These are phyloP conservation scores for Fusarium sp. DNA, from an alignment of 2,329 filamentous ascomycete genomes.

Conservation along the genomic window DNA sequence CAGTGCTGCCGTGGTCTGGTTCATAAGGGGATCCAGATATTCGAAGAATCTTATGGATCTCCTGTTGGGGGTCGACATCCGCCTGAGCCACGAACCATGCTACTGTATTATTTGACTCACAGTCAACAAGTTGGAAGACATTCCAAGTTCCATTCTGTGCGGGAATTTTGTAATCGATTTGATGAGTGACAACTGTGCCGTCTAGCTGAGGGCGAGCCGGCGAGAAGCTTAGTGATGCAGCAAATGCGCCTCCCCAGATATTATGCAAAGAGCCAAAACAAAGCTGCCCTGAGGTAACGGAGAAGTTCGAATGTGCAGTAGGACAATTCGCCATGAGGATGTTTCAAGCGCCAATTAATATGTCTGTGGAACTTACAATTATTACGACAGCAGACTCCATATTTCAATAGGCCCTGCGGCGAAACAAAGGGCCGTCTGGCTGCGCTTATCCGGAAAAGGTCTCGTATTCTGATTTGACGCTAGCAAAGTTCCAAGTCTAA, in stretches of 20 bases:
- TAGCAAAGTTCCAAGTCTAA: too few species aligned
- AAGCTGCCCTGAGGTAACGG: background rate
- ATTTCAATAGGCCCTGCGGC: background rate
- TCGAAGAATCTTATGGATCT: background rate
- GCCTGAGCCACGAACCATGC: background rate
- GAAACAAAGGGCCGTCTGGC: background rate
- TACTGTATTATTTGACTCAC: background rate
- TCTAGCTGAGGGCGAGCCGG: background rate
- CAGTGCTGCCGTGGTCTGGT: background rate
- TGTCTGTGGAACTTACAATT: background rate
- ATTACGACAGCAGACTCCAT: background rate
- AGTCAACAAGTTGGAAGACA: background rate
- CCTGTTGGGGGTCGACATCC: background rate
- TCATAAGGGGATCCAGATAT: background rate
- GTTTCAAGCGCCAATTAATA: fast-evolving
- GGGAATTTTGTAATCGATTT: background rate
- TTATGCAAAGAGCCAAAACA: background rate
- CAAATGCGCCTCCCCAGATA: background rate
- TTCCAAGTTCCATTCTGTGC: background rate
- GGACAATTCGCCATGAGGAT: background rate
- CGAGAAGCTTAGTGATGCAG: background rate
- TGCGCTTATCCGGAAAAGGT: background rate
- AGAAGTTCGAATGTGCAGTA: background rate
- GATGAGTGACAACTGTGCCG: background rate
- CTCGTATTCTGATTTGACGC: too few species aligned